Percentiles rank a stretch among this genome's conserved stretches.
Conservation (phyloP, 257 asterid species). For the Solanum megistacrolobum region DNA sequence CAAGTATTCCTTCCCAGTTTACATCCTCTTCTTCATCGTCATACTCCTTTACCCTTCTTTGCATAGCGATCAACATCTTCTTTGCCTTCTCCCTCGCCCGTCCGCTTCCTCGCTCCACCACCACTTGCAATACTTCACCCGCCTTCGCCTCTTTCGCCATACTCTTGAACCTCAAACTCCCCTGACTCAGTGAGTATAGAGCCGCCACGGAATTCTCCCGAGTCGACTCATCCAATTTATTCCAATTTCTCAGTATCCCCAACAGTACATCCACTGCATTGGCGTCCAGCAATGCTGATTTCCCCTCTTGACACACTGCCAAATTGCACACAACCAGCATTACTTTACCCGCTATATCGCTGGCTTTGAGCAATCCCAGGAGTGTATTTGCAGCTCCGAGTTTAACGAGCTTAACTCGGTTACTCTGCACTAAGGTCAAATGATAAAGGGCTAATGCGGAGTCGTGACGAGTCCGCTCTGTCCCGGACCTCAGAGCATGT, state of each 20-base stretch:
- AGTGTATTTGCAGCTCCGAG: slow-evolving; percentile 48
- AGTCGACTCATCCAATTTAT: slow-evolving; percentile 44
- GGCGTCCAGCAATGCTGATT: slow-evolving; percentile 60
- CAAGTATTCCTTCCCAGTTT: slow-evolving; percentile 75
- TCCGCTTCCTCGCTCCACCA: slow-evolving; percentile 44
- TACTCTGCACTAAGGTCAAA: slow-evolving; percentile 58
- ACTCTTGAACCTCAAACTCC: slow-evolving; percentile 68
- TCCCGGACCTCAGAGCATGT: slow-evolving; percentile 66
- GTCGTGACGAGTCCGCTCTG: slow-evolving; percentile 69
- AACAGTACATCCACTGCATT: slow-evolving; percentile 53
- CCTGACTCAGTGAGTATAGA: slow-evolving; percentile 55
- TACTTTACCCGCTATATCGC: slow-evolving; percentile 50
- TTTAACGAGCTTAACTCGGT: slow-evolving; percentile 41
- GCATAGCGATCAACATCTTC: slow-evolving; percentile 35
- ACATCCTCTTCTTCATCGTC: slow-evolving; percentile 46
- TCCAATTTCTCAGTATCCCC: slow-evolving; percentile 33
- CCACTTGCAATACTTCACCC: slow-evolving; percentile 48
- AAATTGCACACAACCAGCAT: slow-evolving; percentile 70
- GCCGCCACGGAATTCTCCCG: slow-evolving; percentile 67
- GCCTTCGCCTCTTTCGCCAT: slow-evolving; percentile 53
- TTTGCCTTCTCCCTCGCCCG: slow-evolving; percentile 70
- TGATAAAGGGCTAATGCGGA: slow-evolving; percentile 80
- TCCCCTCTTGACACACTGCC: slow-evolving; percentile 63
- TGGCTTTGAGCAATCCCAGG: slow-evolving; percentile 46
- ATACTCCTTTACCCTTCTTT: slow-evolving; percentile 39